Conservation (phyloP, 140 eudicot species). For the Stevia rebaudiana region DNA sequence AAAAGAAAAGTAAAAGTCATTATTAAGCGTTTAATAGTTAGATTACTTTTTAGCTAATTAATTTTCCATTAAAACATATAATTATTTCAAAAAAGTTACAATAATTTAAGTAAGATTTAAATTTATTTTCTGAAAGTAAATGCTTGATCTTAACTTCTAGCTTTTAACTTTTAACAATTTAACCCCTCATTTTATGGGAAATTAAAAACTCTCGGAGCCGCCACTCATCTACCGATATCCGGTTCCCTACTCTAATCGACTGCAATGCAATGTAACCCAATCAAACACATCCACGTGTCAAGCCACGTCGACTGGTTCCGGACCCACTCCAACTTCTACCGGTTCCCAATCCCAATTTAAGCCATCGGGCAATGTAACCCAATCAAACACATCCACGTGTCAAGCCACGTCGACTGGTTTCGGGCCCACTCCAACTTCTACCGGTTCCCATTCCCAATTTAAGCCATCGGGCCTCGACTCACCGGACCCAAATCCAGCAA, state of each 20-base stretch:
- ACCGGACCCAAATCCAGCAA: background rate
- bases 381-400: constrained; percentile 10
- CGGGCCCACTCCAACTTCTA: constrained; percentile 8
- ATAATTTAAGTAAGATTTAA: too few relatives aligned
- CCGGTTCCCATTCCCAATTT: background rate
- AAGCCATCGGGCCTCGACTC: background rate
- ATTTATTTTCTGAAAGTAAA: too few relatives aligned
- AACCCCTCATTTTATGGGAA: too few relatives aligned
- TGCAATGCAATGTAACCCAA: background rate
- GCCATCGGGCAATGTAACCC: background rate
- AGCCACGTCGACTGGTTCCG: background rate
- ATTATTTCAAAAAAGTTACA: too few relatives aligned
- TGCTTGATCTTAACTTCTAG: too few relatives aligned
- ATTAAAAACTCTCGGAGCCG: too few relatives aligned
- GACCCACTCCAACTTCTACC: constrained; percentile 1
- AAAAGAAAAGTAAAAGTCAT: too few relatives aligned
- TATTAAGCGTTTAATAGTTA: too few relatives aligned
- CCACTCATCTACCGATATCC: too few relatives aligned
- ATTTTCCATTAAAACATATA: too few relatives aligned
- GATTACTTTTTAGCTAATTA: too few relatives aligned
- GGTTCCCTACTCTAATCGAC: background rate
- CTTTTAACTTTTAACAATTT: too few relatives aligned
- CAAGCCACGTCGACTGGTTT: background rate
- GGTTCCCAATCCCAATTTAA: background rate
- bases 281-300: constrained; percentile 7